Conservation (phyloP, 768 basidiomycete species). For the Termitomyces sp. region DNA sequence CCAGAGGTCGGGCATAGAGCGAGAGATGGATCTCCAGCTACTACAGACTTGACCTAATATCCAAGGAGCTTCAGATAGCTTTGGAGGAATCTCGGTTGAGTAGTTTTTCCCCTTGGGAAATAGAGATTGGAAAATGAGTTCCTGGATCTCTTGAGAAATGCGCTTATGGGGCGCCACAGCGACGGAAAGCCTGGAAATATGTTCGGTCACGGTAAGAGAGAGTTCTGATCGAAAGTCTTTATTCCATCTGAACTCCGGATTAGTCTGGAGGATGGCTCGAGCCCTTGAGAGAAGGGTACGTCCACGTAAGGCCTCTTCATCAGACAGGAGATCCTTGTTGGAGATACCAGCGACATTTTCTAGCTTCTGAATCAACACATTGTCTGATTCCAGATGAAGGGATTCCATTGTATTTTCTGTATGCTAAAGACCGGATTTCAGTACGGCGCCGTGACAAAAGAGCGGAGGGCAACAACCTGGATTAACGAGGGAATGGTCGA, state of each 20-base stretch:
- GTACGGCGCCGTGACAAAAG: not conserved
- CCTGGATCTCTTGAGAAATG: not conserved
- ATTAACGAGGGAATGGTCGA: not conserved
- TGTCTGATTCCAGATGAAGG: not conserved
- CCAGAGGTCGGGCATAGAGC: not conserved
- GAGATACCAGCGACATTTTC: not conserved
- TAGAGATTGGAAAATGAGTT: not conserved
- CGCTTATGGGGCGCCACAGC: not conserved
- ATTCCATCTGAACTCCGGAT: conserved; percentile 39
- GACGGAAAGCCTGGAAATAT: not conserved
- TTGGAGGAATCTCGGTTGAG: not conserved
- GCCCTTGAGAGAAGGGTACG: not conserved
- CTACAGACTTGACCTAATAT: not conserved
- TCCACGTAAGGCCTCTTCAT: not conserved
- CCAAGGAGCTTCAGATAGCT: not conserved
- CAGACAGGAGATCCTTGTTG: not conserved
- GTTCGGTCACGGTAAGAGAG: not conserved
- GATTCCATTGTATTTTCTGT: not conserved
- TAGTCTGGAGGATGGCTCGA: not conserved
- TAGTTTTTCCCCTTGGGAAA: too few relatives aligned
- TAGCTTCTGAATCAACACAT: not conserved
- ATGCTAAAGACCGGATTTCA: not conserved
- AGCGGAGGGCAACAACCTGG: not conserved
- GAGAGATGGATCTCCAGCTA: not conserved
- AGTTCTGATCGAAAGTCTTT: not conserved